Evolutionary conservation across 2,329 filamentous ascomycete genomes (phyloP).

Genomic region (Fusarium albidum): DNA sequence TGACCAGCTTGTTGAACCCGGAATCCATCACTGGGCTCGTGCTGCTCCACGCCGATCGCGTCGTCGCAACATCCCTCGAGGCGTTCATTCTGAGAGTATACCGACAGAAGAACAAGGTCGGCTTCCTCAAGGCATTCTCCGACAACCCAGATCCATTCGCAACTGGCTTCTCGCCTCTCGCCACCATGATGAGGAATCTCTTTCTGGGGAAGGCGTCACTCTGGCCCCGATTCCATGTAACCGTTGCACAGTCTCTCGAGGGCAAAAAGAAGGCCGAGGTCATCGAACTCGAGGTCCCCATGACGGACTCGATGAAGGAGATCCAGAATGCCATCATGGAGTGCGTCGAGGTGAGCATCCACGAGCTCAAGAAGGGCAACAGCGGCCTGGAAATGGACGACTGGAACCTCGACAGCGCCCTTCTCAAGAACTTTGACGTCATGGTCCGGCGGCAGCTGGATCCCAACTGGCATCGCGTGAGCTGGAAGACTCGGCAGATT

Average conservation of each 20-base stretch:
- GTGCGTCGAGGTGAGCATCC: constrained; percentile 93
- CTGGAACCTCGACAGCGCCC: constrained; percentile 92
- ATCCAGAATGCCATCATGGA: constrained; percentile 96
- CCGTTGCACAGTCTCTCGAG: constrained; percentile 88
- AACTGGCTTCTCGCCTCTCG: constrained; percentile 84
- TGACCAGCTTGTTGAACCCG: constrained; percentile 83
- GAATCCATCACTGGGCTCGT: constrained; percentile 88
- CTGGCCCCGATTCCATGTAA: constrained; percentile 93
- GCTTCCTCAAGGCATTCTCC: constrained; percentile 95
- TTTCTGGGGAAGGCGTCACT: constrained; percentile 89
- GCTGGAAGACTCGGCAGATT: constrained; percentile 94
- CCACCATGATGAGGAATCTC: constrained; percentile 87
- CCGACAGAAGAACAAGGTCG: constrained; percentile 90
- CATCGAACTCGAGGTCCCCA: constrained; percentile 93
- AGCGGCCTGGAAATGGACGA: constrained; percentile 93
- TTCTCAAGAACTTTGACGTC: constrained; percentile 91
- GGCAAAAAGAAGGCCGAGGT: constrained; percentile 95
- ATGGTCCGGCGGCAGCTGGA: constrained; percentile 90
- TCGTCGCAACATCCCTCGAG: constrained; percentile 87
- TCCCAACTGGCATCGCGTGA: constrained; percentile 96
- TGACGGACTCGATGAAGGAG: constrained; percentile 92
- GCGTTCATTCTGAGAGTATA: constrained; percentile 96
- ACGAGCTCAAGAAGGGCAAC: constrained; percentile 92
- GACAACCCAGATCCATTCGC: constrained; percentile 93
- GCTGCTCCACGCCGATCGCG: constrained; percentile 86